Percentiles rank a stretch among this genome's conserved stretches.
phyloP scores from a whole-genome alignment of 2,329 filamentous ascomycete genomes.

The Endothia cerciana region DNA sequence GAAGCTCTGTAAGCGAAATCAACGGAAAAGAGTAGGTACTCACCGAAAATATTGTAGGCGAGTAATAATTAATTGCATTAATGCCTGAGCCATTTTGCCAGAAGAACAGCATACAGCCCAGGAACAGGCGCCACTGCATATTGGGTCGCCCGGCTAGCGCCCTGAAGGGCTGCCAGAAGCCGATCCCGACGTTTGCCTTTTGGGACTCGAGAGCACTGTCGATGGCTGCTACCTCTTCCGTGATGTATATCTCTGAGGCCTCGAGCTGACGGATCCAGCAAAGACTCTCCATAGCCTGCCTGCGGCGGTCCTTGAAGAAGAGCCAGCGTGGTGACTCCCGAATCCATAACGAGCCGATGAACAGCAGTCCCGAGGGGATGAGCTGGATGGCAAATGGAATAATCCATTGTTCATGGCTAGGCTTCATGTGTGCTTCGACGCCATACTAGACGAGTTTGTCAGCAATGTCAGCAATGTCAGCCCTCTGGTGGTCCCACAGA shows the following conservation, averaged over 20 bases:
- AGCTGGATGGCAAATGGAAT: slow-evolving; percentile 59
- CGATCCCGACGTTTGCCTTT: slow-evolving; percentile 54
- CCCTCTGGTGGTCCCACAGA: neutral
- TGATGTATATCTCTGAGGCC: slow-evolving; percentile 59
- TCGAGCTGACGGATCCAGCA: slow-evolving; percentile 59
- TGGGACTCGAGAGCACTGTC: slow-evolving; percentile 54
- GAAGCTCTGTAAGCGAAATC: slow-evolving; percentile 64
- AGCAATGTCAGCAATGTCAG: slow-evolving; percentile 21
- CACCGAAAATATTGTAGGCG: slow-evolving; percentile 59
- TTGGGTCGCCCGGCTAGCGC: slow-evolving; percentile 51
- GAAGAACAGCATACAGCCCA: slow-evolving; percentile 67
- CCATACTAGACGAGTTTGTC: slow-evolving; percentile 17
- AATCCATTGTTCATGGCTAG: slow-evolving; percentile 47
- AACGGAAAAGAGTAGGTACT: slow-evolving; percentile 55
- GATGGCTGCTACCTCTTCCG: slow-evolving; percentile 65
- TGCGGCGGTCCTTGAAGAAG: slow-evolving; percentile 55
- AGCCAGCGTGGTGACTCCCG: slow-evolving; percentile 64
- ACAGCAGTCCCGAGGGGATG: slow-evolving; percentile 56
- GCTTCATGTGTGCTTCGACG: slow-evolving; percentile 33
- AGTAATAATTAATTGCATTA: slow-evolving; percentile 37
- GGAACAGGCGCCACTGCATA: slow-evolving; percentile 62
- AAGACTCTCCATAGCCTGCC: slow-evolving; percentile 54
- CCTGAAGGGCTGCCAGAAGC: slow-evolving; percentile 64
- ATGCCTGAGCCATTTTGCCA: slow-evolving; percentile 67
- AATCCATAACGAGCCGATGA: slow-evolving; percentile 52